Evolutionary conservation across 2,329 filamentous ascomycete species (phyloP).

Genomic region (Rosellinia necatrix): DNA sequence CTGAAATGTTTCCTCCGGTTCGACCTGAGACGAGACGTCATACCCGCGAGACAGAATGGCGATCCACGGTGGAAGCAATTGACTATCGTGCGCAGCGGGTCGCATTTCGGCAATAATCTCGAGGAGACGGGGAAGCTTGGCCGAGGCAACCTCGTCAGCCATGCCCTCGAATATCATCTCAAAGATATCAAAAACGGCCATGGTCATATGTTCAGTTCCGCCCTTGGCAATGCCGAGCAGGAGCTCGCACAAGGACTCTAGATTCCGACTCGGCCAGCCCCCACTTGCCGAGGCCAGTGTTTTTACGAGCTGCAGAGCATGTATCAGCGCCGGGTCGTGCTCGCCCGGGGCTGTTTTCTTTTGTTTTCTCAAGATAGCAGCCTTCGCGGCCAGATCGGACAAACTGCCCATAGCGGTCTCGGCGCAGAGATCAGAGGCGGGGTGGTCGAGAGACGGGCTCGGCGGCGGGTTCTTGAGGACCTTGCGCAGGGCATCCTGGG

Average conservation of each 20-base stretch:
- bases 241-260: conserved; percentile 87
- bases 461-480: conserved; percentile 86
- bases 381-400: conserved; percentile 70
- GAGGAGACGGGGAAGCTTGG: conserved; percentile 85
- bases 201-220: conserved; percentile 93
- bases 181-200: conserved; percentile 96
- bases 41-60: conserved; percentile 93
- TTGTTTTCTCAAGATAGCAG: conserved; percentile 68
- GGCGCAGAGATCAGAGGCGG: conserved; percentile 94
- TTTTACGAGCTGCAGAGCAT: conserved; percentile 90
- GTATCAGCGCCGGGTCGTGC: conserved; percentile 84
- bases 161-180: conserved; percentile 95
- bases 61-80: conserved; percentile 94
- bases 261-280: conserved; percentile 96
- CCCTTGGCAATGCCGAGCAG: conserved; percentile 86
- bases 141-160: conserved; percentile 81
- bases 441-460: conserved; percentile 90
- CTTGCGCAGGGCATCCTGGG: conserved; percentile 84
- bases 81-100: conserved; percentile 89
- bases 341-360: conserved; percentile 63
- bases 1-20: conserved; percentile 87
- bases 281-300: conserved; percentile 83
- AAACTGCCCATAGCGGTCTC: conserved; percentile 85
- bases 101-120: conserved; percentile 92
- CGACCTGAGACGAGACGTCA: conserved; percentile 87